Evolutionary conservation across 2,329 filamentous ascomycete genomes (phyloP), one percentile per base, ranked within the genome.

Genomic region (Lecanicillium sp.): DNA sequence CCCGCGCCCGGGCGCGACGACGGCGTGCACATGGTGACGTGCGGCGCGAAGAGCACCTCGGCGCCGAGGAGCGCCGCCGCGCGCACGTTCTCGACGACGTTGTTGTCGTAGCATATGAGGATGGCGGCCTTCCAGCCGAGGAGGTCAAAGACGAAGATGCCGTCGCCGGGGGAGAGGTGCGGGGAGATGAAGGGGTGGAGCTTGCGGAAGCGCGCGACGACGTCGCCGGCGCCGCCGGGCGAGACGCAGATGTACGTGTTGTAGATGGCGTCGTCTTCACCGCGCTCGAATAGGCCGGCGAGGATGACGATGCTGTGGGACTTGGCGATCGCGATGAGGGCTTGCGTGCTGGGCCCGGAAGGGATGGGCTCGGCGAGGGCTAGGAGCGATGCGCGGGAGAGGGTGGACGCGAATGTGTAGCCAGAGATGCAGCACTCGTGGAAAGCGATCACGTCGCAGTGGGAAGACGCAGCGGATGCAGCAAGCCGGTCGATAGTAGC

Each of bases 21-120:
- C 14, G 52, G 52, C 17, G 52, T 55, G 45, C 53, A 54, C 54
- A 55, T 52, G 21, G 52, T 52, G n/a, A 54, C 52, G 35, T 55
- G 54, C 8, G 54, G 50, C 35, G 52, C 46, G 21, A 55, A 54
- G 11, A 54, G 30, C n/a, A 55, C 29, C 48, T 55, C 52, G 1
- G 52, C 54, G 6, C 54, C 53, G 2, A 14, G 15, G 6, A 52
- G 44, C 11, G 53, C 52, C 17, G 48, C 52, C 6, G 49, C 50
- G 3, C 53, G 53, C 3, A 50, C 53, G 19, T 56, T 55, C 33
- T 56, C 51, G 11, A 56, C 51, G 24, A 55, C 46, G 23, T 55
- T 55, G 44, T 55, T 56, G 41, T 55, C 53, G 51, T 55, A 56
- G 51, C 51, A 56, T 32, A 55, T 56, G 8, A 55, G 37, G n/a